These are phyloP conservation scores for Saccharomyces uvarum DNA, from an alignment of 1,139 yeast species.

Conservation along the genomic window DNA sequence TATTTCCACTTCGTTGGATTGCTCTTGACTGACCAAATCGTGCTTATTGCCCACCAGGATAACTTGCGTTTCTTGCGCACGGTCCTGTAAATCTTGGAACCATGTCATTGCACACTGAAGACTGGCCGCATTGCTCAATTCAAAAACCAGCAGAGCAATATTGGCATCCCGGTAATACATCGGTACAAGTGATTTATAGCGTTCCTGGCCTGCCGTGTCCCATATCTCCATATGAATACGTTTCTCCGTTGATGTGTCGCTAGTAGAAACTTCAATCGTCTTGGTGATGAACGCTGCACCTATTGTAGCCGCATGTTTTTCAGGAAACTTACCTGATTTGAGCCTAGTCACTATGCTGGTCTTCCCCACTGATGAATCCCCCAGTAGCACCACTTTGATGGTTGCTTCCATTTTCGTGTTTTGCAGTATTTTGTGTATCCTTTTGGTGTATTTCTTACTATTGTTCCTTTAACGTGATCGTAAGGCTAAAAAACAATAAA, in stretches of 20 bases:
- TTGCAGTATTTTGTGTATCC: slow-evolving; percentile 5
- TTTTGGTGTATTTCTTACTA: slow-evolving; percentile 3
- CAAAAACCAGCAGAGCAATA: slow-evolving; percentile 73
- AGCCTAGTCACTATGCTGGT: slow-evolving; percentile 82
- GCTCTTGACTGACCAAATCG: slow-evolving; percentile 43
- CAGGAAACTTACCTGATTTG: slow-evolving; percentile 76
- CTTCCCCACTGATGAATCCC: slow-evolving; percentile 97
- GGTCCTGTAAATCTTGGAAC: slow-evolving; percentile 86
- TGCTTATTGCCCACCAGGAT: slow-evolving; percentile 75
- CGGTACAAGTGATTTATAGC: slow-evolving; percentile 76
- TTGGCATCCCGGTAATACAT: slow-evolving; percentile 81
- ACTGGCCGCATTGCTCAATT: slow-evolving; percentile 58
- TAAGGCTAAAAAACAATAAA: neutral
- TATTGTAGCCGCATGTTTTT: slow-evolving; percentile 86
- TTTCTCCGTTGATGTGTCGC: slow-evolving; percentile 31
- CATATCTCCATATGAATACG: slow-evolving; percentile 74
- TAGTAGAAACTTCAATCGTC: slow-evolving; percentile 52
- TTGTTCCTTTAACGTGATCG: neutral
- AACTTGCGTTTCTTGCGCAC: slow-evolving; percentile 67
- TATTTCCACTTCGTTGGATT: slow-evolving; percentile 4
- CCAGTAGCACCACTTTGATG: slow-evolving; percentile 73
- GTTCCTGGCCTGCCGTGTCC: slow-evolving; percentile 86
- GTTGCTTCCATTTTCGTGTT: slow-evolving; percentile 27
- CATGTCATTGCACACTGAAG: slow-evolving; percentile 83
- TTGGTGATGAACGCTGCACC: slow-evolving; percentile 97